Base-by-base conservation (phyloP, 2,329 filamentous ascomycete species). In the Graphilbum sp. region DNA sequence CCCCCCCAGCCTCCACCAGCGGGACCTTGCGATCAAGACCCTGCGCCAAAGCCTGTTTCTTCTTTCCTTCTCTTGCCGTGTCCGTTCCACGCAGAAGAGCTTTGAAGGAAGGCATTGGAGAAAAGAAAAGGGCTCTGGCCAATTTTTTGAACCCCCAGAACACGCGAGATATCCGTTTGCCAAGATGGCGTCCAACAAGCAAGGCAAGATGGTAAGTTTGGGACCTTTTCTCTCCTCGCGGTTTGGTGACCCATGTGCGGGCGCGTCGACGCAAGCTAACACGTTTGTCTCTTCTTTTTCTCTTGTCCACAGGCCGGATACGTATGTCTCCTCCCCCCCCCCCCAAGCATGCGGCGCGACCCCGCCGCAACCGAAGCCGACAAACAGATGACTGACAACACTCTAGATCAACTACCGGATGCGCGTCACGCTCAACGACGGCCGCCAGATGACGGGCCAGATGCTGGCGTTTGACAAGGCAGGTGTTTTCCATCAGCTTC, bases 361-460 rank as follows among this genome's bases (percentile, higher is more conserved):
- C 48, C 15, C 23, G 32, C n/a, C n/a, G n/a, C n/a, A n/a, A n/a
- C n/a, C n/a, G n/a, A n/a, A n/a, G n/a, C n/a, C n/a, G n/a, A n/a
- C n/a, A n/a, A n/a, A n/a, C n/a, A n/a, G n/a, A n/a, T n/a, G n/a
- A n/a, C n/a, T n/a, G n/a, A n/a, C 6, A 32, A 40, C 45, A 45
- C 52, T 41, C 55, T 45, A 96, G 90, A 93, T 98, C 72, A 96
- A 98, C 68, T 96, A 93, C 70, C 85, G 88, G 62, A 96, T 98
- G 87, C 80, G 88, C 57, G 80, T 95, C 47, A 96, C 87, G 40
- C 72, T 98, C 58, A 85, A 84, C 55, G 90, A 98, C 64, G 85
- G 85, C 47, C 79, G 90, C 54, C 85, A 95, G 60, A 92, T 98
- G 78, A 87, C 86, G 31, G 90, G 87, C 45, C 86, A 96, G 61